Percentiles rank a stretch among this genome's conserved stretches.
phyloP scores from a whole-genome alignment of 306 rosid genomes.

The Lathyrus oleraceus region DNA sequence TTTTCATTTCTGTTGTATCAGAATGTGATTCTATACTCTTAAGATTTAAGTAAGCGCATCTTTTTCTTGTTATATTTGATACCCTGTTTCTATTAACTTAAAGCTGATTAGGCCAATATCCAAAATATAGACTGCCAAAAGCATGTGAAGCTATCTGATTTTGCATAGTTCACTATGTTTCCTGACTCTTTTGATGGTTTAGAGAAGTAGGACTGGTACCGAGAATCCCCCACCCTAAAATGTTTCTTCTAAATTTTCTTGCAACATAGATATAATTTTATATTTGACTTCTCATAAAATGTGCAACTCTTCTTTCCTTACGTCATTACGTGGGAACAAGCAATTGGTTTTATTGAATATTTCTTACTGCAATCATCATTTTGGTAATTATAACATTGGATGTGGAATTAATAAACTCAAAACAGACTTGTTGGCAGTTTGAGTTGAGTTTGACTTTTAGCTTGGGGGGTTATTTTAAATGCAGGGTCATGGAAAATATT shows the following conservation, averaged over 20 bases:
- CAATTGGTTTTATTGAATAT: conserved; percentile 11
- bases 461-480: no score
- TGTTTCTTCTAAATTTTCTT: background rate
- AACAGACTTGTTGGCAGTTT: conserved; percentile 5
- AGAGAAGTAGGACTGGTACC: background rate
- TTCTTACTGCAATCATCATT: conserved; percentile 10
- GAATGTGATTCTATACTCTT: background rate
- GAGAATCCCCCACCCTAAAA: background rate
- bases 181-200: background rate
- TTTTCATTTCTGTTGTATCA: conserved; percentile 22
- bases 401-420: conserved; percentile 13
- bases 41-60: background rate
- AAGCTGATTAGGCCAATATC: background rate
- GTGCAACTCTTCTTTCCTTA: background rate
- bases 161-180: conserved; percentile 4
- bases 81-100: background rate
- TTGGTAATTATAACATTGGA: conserved; percentile 2
- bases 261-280: background rate
- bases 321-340: conserved; percentile 4
- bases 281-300: background rate
- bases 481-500: no score
- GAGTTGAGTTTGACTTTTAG: conserved; percentile 1
- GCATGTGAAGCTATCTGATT: conserved; percentile 19
- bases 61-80: conserved; percentile 14
- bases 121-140: background rate